A percentile compares a stretch with the other conserved stretches of the same genome.
phyloP scores from a whole-genome alignment of 768 basidiomycete species.

The Amanita pallidorosea region DNA sequence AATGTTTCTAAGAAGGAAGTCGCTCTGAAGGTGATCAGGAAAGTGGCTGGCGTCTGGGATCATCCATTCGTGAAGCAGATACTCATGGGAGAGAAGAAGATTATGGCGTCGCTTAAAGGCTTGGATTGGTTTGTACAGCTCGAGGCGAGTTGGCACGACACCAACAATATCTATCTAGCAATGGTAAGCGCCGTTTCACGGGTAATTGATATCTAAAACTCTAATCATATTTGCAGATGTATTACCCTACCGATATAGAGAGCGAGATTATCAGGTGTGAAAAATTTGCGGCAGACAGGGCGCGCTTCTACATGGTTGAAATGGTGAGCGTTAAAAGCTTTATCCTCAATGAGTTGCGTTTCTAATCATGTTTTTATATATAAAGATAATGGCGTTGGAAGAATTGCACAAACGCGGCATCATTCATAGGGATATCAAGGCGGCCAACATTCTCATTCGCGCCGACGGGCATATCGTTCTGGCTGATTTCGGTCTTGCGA shows the following conservation, averaged over 20 bases:
- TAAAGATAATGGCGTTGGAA: slow-evolving; percentile 21
- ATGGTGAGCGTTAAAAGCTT: slow-evolving; percentile 14
- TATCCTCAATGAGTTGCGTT: not conserved
- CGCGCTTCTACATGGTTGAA: slow-evolving; percentile 24
- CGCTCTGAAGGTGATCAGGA: slow-evolving; percentile 21
- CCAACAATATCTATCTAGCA: slow-evolving; percentile 8
- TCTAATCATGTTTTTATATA: not conserved
- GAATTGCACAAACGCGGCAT: slow-evolving; percentile 21
- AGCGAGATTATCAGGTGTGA: slow-evolving; percentile 18
- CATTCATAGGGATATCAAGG: slow-evolving; percentile 23
- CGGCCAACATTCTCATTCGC: slow-evolving; percentile 21
- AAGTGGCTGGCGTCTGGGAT: slow-evolving; percentile 10
- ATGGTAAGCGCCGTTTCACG: slow-evolving; percentile 4
- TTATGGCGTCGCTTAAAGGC: slow-evolving; percentile 2
- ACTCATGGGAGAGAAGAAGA: slow-evolving; percentile 7
- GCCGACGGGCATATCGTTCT: slow-evolving; percentile 20
- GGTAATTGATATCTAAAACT: not conserved
- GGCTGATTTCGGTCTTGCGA: slow-evolving; percentile 21
- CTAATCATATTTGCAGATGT: slow-evolving; percentile 9
- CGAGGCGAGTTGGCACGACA: slow-evolving; percentile 10
- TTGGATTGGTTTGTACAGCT: slow-evolving; percentile 7
- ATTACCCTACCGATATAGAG: slow-evolving; percentile 20
- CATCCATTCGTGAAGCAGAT: slow-evolving; percentile 13
- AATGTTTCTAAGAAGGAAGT: slow-evolving; percentile 11
- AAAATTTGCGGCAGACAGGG: slow-evolving; percentile 12